Evolutionary conservation across 2,329 filamentous ascomycete genomes (phyloP), one percentile per base, ranked within the genome.

Genomic region (Zymoseptoria tritici): DNA sequence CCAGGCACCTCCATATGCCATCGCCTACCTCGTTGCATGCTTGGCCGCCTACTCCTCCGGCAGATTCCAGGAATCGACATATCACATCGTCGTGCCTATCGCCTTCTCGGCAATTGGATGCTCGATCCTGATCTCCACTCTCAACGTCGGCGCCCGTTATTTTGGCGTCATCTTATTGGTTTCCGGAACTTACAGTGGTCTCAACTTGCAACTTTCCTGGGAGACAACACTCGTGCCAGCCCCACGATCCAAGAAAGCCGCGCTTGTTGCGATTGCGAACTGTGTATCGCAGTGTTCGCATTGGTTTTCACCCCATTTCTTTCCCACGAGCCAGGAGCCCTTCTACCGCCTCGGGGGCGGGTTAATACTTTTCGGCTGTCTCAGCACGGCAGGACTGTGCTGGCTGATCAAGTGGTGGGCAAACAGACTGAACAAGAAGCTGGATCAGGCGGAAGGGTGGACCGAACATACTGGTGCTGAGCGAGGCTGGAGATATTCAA

Each of bases 241-340:
- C 0, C 76, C 76, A 0, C 69, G 75, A 1, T 75, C 70, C 9
- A 78, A 78, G 59, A 71, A 73, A 42, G 76, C 76, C 0, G 76
- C 76, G 0, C 70, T 78, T 1, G 75, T 78, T 54, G 76, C 76
- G 0, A 76, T 77, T 52, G 75, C 76, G 4, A 78, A 78, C 54
- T 75, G 72, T 36, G 70, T 77, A 1, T 74, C 70, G n/a, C 72
- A 73, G 4, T 67, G 71, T 0, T 74, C 72, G 2, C 76, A 78
- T 46, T 77, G 76, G 75, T 77, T 77, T 55, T 75, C 71, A 0
- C 75, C 75, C 0, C 77, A 77, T 60, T 78, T 78, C 56, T 71
- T 73, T 20, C 56, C 52, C 53, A 55, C 53, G 53, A 55, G 53
- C 53, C 53, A 55, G 24, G 53, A 55, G 53, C 53, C 53, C 16